Base-by-base conservation (phyloP, 73 alveolate genomes). In the Paramecium biaurelia region DNA sequence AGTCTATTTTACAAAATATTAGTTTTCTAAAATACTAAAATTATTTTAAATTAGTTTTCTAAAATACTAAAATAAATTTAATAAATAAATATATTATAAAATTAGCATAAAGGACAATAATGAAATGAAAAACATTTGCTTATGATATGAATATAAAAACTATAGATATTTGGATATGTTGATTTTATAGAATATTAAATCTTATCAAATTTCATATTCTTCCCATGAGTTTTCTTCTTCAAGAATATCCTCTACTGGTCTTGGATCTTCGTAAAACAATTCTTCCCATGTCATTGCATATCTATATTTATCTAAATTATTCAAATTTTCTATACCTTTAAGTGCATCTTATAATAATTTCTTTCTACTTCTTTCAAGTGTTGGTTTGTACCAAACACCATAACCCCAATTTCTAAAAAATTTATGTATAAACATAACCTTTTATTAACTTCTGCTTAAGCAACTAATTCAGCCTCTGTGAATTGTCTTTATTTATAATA, bases 181-280 rank as follows among this genome's bases (percentile, higher is more conserved):
- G 6, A 63, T 63, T 63, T 63, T 30, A 15, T 58, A 32, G 49
- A 63, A 26, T 63, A 63, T 63, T 63, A 23, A 26, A 63, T 11
- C 84, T 63, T 63, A 32, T 72, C 86, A 72, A 72, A 72, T 38
- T 28, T 72, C 86, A 72, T 72, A 72, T 38, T 72, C 86, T 38
- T 72, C 89, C 94, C 94, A 89, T 26, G 49, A 37, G 57, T 89
- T 82, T 70, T 89, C 92, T 89, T 89, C 94, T 63, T 70, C 90
- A 57, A 89, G 70, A 30, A 70, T 43, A 43, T 89, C 67, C 57
- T 68, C 89, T 59, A 89, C 76, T 21, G 82, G 58, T 70, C 87
- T 68, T 58, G 92, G 70, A 70, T 89, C 94, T 70, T 76, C 94
- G 37, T 58, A 58, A 28, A 57, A 89, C 23, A 57, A 70, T 89